These are phyloP conservation scores for Claviceps fusiformis DNA, from an alignment of 2,329 filamentous ascomycete species.

Conservation along the genomic window DNA sequence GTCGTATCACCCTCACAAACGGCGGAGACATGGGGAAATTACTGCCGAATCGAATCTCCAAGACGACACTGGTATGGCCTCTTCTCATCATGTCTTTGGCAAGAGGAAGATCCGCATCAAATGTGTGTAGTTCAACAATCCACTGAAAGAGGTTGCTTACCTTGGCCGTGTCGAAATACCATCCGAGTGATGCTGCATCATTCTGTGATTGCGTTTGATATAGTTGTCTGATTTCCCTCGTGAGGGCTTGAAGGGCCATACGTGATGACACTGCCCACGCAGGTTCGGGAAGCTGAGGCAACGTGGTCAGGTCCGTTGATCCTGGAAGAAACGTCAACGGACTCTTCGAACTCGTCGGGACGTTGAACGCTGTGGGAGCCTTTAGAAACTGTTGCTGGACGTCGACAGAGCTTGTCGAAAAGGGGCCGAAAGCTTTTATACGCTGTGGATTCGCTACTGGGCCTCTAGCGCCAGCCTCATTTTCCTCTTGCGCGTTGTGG, in stretches of 20 bases:
- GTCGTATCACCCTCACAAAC: slow-evolving; percentile 71
- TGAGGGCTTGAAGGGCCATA: slow-evolving; percentile 13
- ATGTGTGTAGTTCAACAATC: slow-evolving; percentile 82
- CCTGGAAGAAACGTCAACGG: slow-evolving; percentile 46
- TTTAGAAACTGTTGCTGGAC: too few species aligned
- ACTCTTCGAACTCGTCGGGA: background rate
- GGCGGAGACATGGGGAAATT: slow-evolving; percentile 69
- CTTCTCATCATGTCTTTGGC: slow-evolving; percentile 57
- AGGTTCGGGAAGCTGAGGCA: slow-evolving; percentile 45
- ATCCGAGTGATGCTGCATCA: slow-evolving; percentile 56
- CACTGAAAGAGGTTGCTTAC: slow-evolving; percentile 74
- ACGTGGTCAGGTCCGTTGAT: slow-evolving; percentile 41
- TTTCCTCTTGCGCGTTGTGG: too few species aligned
- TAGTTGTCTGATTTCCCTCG: slow-evolving; percentile 45
- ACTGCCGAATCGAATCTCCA: slow-evolving; percentile 70
- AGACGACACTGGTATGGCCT: slow-evolving; percentile 52
- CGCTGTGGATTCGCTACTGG: too few species aligned
- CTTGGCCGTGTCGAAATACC: slow-evolving; percentile 60
- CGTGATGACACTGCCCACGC: slow-evolving; percentile 17
- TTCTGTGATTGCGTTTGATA: slow-evolving; percentile 50
- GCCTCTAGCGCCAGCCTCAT: too few species aligned
- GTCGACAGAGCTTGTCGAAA: too few species aligned
- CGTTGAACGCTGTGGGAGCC: too few species aligned
- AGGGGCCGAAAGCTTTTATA: too few species aligned
- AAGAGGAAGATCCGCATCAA: slow-evolving; percentile 54